Conservation (phyloP, 1,284 basidiomycete genomes). For the Bjerkandera adusta region DNA sequence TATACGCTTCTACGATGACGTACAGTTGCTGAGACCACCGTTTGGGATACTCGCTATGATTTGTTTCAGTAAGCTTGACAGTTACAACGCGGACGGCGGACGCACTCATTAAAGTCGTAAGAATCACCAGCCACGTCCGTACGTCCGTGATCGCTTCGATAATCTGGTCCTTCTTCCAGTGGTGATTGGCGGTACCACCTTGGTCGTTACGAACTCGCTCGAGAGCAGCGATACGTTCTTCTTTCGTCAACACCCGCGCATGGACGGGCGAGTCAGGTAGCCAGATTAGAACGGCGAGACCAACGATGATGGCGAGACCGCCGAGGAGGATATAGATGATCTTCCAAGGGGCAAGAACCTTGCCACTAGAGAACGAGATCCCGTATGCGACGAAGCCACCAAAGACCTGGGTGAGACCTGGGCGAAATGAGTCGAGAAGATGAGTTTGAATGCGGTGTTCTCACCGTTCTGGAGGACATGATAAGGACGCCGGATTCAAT, state of each 20-base stretch:
- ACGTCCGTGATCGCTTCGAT: slow-evolving; percentile 57
- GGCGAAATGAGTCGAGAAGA: too few relatives aligned
- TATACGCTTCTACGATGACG: slow-evolving; percentile 20
- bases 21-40: slow-evolving; percentile 64
- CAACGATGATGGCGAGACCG: slow-evolving; percentile 58
- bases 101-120: slow-evolving; percentile 58
- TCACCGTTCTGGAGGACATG: slow-evolving; percentile 24
- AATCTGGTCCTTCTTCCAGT: slow-evolving; percentile 58
- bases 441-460: too few relatives aligned
- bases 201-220: slow-evolving; percentile 70
- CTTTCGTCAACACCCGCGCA: slow-evolving; percentile 52
- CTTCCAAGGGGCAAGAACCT: slow-evolving; percentile 50
- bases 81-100: slow-evolving; percentile 25
- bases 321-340: slow-evolving; percentile 65
- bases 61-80: not conserved
- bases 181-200: slow-evolving; percentile 61
- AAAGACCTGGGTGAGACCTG: slow-evolving; percentile 59
- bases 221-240: slow-evolving; percentile 61
- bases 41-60: slow-evolving; percentile 58
- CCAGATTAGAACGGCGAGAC: slow-evolving; percentile 55
- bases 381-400: slow-evolving; percentile 70
- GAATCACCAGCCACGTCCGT: slow-evolving; percentile 62
- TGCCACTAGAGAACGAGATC: slow-evolving; percentile 53
- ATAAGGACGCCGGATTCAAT: too few relatives aligned
- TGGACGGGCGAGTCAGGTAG: slow-evolving; percentile 67